These are phyloP conservation scores for slime mould (Dictyostelium discoideum) DNA, from an alignment of 78 protist species.

Conservation along the genomic window DNA sequence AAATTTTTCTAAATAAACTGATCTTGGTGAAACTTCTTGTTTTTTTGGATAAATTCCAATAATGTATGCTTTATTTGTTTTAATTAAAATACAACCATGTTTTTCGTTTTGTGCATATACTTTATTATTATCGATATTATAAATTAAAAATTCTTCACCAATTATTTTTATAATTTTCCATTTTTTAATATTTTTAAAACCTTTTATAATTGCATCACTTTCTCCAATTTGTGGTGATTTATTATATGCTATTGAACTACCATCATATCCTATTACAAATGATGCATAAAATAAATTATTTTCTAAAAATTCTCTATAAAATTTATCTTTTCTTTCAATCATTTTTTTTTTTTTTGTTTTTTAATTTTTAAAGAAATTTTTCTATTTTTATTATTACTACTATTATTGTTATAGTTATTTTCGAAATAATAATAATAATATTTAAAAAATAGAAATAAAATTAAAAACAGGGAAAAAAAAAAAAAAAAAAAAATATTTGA, in stretches of 20 bases:
- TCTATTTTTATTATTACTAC: not conserved
- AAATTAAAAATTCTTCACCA: conserved; percentile 47
- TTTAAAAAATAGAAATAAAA: not conserved
- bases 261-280: conserved; percentile 34
- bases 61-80: conserved; percentile 43
- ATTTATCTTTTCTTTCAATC: conserved; percentile 44
- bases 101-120: conserved; percentile 45
- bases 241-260: conserved; percentile 42
- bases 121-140: not conserved
- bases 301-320: conserved; percentile 59
- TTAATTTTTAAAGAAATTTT: no score
- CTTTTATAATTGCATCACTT: conserved; percentile 10
- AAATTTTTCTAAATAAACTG: conserved; percentile 16
- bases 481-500: not conserved
- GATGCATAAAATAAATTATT: conserved; percentile 43
- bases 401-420: not conserved
- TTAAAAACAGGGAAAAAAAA: not conserved
- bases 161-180: not conserved
- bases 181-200: conserved; percentile 37
- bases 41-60: conserved; percentile 55
- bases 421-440: not conserved
- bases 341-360: no score
- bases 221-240: conserved; percentile 54
- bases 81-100: conserved; percentile 15
- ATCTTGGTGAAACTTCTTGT: conserved; percentile 46